Percentiles rank a stretch among this genome's conserved stretches.
Evolutionary conservation across 2,329 filamentous ascomycete species (phyloP).

Genomic region (Amesomyces nigricolor): DNA sequence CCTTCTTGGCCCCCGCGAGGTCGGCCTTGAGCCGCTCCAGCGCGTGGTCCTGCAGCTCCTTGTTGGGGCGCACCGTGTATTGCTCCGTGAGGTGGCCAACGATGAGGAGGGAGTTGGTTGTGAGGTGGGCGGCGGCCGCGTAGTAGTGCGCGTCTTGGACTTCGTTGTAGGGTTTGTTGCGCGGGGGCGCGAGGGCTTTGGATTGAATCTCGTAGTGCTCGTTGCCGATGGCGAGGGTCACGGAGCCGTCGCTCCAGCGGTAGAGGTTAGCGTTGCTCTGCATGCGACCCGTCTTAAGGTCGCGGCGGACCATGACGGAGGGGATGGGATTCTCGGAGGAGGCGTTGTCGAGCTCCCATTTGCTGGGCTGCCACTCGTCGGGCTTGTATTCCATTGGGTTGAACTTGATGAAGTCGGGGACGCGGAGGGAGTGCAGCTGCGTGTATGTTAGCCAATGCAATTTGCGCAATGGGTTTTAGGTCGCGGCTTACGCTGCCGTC

Average conservation of each 20-base stretch:
- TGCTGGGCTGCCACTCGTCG: constrained; percentile 58
- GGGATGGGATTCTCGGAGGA: constrained; percentile 53
- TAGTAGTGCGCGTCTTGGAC: constrained; percentile 71
- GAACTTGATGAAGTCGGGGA: constrained; percentile 68
- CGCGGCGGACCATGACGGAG: constrained; percentile 64
- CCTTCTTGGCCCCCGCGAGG: constrained; percentile 58
- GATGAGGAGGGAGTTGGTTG: constrained; percentile 62
- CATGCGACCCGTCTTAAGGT: constrained; percentile 58
- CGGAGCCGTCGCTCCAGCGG: constrained; percentile 73
- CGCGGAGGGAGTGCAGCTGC: constrained; percentile 63
- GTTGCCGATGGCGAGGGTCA: constrained; percentile 68
- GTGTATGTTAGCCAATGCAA: constrained; percentile 21
- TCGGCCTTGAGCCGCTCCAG: constrained; percentile 61
- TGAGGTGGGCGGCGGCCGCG: constrained; percentile 64
- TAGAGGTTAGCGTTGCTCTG: constrained; percentile 71
- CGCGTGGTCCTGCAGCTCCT: constrained; percentile 64
- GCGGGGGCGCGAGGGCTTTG: constrained; percentile 61
- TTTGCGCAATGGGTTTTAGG: not conserved
- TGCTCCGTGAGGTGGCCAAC: constrained; percentile 72
- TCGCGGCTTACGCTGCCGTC: constrained; percentile 57
- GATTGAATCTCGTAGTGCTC: constrained; percentile 70
- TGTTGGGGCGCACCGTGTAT: constrained; percentile 62
- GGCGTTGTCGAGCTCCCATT: constrained; percentile 49
- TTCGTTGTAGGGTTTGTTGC: constrained; percentile 56
- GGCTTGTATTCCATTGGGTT: constrained; percentile 62